Conservation (phyloP, 2,329 filamentous ascomycete species). For the Lasiodiplodia citricola region DNA sequence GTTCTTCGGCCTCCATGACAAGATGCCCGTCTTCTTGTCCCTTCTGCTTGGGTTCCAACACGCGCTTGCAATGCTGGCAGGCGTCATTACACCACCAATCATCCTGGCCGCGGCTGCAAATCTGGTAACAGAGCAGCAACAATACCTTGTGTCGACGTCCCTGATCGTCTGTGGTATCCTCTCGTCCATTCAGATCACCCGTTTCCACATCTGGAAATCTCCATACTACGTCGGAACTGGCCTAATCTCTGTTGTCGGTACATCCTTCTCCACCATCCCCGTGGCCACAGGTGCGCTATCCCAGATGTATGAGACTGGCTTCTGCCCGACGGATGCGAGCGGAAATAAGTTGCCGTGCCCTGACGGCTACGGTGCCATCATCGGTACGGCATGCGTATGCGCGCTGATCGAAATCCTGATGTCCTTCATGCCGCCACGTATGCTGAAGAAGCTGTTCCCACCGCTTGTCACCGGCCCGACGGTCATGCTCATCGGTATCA, state of each 20-base stretch:
- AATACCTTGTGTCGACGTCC: slow-evolving; percentile 80
- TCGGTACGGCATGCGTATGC: slow-evolving; percentile 65
- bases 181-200: slow-evolving; percentile 76
- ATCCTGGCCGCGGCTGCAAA: slow-evolving; percentile 70
- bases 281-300: slow-evolving; percentile 72
- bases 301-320: slow-evolving; percentile 80
- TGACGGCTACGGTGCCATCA: slow-evolving; percentile 74
- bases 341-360: slow-evolving; percentile 76
- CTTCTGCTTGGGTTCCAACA: slow-evolving; percentile 80
- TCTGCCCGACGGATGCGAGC: slow-evolving; percentile 63
- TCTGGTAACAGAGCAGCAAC: slow-evolving; percentile 63
- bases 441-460: slow-evolving; percentile 76
- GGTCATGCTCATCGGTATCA: slow-evolving; percentile 74
- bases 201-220: slow-evolving; percentile 74
- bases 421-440: slow-evolving; percentile 72
- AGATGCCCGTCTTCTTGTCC: slow-evolving; percentile 75
- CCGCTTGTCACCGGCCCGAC: slow-evolving; percentile 75
- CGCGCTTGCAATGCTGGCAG: slow-evolving; percentile 71
- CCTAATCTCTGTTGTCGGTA: slow-evolving; percentile 78
- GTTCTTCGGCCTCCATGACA: slow-evolving; percentile 83
- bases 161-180: slow-evolving; percentile 80
- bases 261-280: slow-evolving; percentile 78
- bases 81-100: slow-evolving; percentile 78
- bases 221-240: slow-evolving; percentile 72
- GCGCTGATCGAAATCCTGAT: slow-evolving; percentile 70